phyloP scores from a whole-genome alignment of 2,329 filamentous ascomycete species.

The Epichloe bromicola region DNA sequence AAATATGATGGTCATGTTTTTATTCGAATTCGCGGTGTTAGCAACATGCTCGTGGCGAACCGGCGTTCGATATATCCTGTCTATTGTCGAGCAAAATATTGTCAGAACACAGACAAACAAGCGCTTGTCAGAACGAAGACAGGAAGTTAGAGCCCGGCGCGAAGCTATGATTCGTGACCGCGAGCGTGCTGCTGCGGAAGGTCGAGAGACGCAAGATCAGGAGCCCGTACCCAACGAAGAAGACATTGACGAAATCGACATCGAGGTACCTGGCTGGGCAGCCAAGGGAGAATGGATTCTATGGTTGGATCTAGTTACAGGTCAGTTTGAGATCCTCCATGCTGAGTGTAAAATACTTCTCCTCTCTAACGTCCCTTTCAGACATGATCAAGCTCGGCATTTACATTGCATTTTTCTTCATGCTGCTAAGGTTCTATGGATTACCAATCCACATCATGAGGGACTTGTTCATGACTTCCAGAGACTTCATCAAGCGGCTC shows the following conservation, averaged over 20 bases:
- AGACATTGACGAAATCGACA: slow-evolving; percentile 82
- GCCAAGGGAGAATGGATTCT: slow-evolving; percentile 89
- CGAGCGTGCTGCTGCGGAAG: slow-evolving; percentile 34
- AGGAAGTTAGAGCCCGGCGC: slow-evolving; percentile 50
- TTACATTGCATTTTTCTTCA: slow-evolving; percentile 84
- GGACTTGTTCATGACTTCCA: slow-evolving; percentile 85
- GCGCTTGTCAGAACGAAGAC: slow-evolving; percentile 54
- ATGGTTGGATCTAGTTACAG: slow-evolving; percentile 70
- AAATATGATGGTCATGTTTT: slow-evolving; percentile 99
- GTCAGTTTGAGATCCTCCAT: slow-evolving; percentile 30
- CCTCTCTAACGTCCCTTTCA: slow-evolving; percentile 17
- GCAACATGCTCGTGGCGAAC: slow-evolving; percentile 71
- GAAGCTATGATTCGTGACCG: slow-evolving; percentile 37
- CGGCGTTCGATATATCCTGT: slow-evolving; percentile 62
- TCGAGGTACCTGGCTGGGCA: slow-evolving; percentile 93
- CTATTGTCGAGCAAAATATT: slow-evolving; percentile 64
- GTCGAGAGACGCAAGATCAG: slow-evolving; percentile 42
- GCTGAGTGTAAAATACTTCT: background rate
- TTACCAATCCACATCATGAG: slow-evolving; percentile 93
- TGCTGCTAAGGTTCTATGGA: slow-evolving; percentile 87
- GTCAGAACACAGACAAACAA: slow-evolving; percentile 59
- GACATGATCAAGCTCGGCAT: slow-evolving; percentile 86
- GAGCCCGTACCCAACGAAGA: slow-evolving; percentile 50
- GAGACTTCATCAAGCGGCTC: slow-evolving; percentile 84
- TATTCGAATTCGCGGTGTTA: slow-evolving; percentile 91